Base-by-base conservation (phyloP, 257 asterid species). In the Eucommia ulmoides region DNA sequence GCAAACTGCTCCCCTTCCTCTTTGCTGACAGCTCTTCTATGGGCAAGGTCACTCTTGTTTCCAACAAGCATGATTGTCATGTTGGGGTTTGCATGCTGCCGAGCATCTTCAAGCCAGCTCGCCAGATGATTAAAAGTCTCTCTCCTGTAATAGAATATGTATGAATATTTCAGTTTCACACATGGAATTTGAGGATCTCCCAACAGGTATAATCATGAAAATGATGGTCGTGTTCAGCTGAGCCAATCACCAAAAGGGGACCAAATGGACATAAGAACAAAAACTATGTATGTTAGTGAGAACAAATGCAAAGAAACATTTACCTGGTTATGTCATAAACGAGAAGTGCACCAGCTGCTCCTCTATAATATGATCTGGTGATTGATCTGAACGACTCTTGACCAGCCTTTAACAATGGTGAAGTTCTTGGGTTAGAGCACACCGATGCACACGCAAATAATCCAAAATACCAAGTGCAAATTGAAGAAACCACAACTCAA, bases 1-100 rank as follows among this genome's bases (percentile, higher is more conserved):
- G 93, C 93, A 74, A 84, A 84, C 45, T 81, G 93, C 42, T 81
- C 94, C n/a, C 88, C 94, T 55, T 84, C 93, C 73, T 81, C 94
- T 62, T 74, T 84, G 62, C 81, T 81, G 23, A 81, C 88, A 59
- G 88, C 93, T 60, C 93, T 75, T 58, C 88, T 60, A 49, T 75
- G 88, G 19, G 80, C 74, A 48, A 81, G 84, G 65, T 84, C 93
- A 63, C 81, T 78, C 67, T 84, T 84, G 63, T 83, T 83, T 2
- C 85, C 94, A 22, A 83, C 65, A 16, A 81, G 94, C 74, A 81
- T 78, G 61, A 83, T 74, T 2, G 83, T 64, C 93, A 83, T 83
- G 54, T 80, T 80, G 33, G 93, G 81, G 65, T 78, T 83, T 50
- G 88, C 93, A 55, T 84, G 94, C 64, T 81, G 88, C 64, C 76